These are phyloP conservation scores for Colletotrichum sp. DNA, from an alignment of 2,329 filamentous ascomycete genomes.

Conservation along the genomic window DNA sequence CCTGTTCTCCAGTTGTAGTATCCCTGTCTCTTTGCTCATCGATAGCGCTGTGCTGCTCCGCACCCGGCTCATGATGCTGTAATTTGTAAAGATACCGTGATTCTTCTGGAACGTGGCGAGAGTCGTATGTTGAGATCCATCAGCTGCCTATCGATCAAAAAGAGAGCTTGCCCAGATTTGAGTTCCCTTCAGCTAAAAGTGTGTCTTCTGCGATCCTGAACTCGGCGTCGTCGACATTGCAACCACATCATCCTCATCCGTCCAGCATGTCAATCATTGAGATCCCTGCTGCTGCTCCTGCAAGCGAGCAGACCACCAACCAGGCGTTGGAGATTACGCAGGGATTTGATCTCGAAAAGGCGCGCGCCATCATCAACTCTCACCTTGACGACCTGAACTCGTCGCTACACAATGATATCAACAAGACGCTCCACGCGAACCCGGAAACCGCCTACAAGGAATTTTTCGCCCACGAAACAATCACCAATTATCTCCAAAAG, in stretches of 20 bases:
- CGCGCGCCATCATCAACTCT: slow-evolving; percentile 23
- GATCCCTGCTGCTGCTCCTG: neutral
- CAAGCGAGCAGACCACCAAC: neutral
- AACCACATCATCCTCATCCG: neutral
- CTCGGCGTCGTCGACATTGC: neutral
- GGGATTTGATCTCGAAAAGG: slow-evolving; percentile 20
- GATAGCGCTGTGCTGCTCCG: neutral
- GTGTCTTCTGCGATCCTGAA: neutral
- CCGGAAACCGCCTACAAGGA: slow-evolving; percentile 59
- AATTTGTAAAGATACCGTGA: neutral
- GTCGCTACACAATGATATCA: slow-evolving; percentile 21
- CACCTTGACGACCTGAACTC: slow-evolving; percentile 22
- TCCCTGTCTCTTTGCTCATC: neutral
- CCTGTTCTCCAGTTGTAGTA: neutral
- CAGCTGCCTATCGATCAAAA: neutral
- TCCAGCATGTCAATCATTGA: slow-evolving; percentile 5
- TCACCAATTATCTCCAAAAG: slow-evolving; percentile 46
- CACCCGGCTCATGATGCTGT: neutral
- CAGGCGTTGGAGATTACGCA: neutral
- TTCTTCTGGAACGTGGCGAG: neutral
- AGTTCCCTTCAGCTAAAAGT: neutral
- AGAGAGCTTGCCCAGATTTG: neutral
- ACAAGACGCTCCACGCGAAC: slow-evolving; percentile 40
- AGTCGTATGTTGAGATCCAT: neutral
- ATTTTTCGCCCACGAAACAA: slow-evolving; percentile 53